Conservation (phyloP, 139 green algal genomes). For the Dunaliella primolecta region DNA sequence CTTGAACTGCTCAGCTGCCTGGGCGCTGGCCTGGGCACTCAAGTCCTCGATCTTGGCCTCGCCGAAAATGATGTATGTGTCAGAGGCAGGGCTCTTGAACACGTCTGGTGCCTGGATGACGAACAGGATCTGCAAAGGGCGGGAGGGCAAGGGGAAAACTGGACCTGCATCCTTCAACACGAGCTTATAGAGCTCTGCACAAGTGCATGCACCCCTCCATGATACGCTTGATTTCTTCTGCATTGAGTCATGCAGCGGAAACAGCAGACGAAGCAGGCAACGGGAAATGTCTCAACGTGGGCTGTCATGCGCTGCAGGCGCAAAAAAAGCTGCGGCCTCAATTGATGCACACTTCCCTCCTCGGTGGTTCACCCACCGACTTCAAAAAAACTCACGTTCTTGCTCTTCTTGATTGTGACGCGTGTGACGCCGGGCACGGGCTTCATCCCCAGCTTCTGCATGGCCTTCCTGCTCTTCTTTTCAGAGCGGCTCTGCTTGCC, state of each 20-base stretch:
- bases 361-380: no score
- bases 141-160: not conserved
- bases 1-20: conserved; percentile 87
- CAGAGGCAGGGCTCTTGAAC: conserved; percentile 92
- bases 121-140: conserved; percentile 86
- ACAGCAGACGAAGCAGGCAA: no score
- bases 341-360: no score
- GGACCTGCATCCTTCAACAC: no score
- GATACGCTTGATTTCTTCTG: no score
- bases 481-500: conserved; percentile 93
- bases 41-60: conserved; percentile 98
- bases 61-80: conserved; percentile 99
- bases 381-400: conserved; percentile 80
- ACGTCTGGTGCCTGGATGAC: conserved; percentile 96
- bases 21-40: conserved; percentile 71
- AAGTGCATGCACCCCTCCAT: no score
- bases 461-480: conserved; percentile 98
- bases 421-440: conserved; percentile 81
- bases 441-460: conserved; percentile 99
- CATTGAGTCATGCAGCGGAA: no score
- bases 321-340: no score
- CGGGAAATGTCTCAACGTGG: no score
- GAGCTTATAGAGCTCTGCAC: no score
- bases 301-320: no score
- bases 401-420: conserved; percentile 98